Conservation (phyloP, 176 grass and related monocot species). For the Avena insularis region DNA sequence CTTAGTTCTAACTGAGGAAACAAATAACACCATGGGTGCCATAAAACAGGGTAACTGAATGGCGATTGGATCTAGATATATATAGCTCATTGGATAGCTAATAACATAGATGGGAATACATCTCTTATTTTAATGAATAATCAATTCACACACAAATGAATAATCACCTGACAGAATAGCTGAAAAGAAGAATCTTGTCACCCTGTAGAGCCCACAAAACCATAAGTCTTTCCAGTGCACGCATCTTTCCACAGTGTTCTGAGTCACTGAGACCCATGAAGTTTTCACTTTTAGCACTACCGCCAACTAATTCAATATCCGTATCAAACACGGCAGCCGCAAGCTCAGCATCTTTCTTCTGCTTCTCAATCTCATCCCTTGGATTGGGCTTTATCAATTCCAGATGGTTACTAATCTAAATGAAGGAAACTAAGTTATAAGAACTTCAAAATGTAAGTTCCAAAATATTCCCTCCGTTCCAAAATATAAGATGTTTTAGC, state of each 20-base stretch:
- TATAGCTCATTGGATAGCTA: neutral
- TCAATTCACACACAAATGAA: constrained; percentile 25
- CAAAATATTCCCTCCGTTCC: neutral
- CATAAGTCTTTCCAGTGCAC: constrained; percentile 78
- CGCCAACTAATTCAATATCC: constrained; percentile 84
- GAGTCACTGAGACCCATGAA: constrained; percentile 96
- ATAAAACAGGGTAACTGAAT: constrained; percentile 13
- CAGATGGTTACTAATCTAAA: constrained; percentile 96
- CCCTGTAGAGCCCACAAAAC: constrained; percentile 74
- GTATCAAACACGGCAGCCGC: constrained; percentile 76
- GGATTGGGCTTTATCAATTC: constrained; percentile 97
- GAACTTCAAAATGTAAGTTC: constrained; percentile 28
- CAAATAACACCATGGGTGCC: constrained; percentile 30
- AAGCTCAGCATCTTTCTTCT: constrained; percentile 96
- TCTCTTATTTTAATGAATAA: constrained; percentile 3
- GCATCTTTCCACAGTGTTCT: constrained; percentile 97
- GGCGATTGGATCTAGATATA: neutral
- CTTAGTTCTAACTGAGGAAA: constrained; percentile 11
- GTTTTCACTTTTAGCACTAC: constrained; percentile 77
- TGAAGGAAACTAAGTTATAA: constrained; percentile 28
- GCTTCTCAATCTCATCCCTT: constrained; percentile 88
- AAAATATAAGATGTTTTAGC: too few species aligned
- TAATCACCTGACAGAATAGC: constrained; percentile 91
- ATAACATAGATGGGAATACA: constrained; percentile 21
- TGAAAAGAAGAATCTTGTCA: constrained; percentile 97